Conservation (phyloP, 352 stramenopile genomes). For the Thalassiosira livingstoniorum region DNA sequence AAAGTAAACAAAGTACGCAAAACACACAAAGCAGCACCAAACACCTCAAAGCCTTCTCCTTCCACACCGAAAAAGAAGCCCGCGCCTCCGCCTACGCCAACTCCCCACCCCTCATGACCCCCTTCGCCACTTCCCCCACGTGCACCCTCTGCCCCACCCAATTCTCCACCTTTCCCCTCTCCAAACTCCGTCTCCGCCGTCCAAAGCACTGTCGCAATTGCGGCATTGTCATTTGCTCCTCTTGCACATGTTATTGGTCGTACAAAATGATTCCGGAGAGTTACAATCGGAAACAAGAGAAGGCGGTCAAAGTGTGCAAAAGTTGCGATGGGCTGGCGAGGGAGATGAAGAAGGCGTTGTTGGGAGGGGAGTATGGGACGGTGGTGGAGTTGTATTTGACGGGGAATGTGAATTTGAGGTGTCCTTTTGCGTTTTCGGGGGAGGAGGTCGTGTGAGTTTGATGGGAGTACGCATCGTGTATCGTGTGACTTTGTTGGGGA, state of each 20-base stretch:
- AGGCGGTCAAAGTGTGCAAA: conserved; percentile 71
- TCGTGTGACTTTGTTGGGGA: no score
- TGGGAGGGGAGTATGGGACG: conserved; percentile 74
- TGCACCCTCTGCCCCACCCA: conserved; percentile 76
- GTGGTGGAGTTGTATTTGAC: conserved; percentile 76
- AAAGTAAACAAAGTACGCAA: no score
- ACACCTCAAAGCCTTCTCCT: conserved; percentile 79
- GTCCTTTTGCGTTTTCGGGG: conserved; percentile 62
- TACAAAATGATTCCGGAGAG: conserved; percentile 76
- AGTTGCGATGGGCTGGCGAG: conserved; percentile 70
- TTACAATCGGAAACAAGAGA: conserved; percentile 79
- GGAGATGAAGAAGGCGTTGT: conserved; percentile 71
- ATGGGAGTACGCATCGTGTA: no score
- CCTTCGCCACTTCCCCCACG: conserved; percentile 57
- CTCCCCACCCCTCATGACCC: conserved; percentile 76
- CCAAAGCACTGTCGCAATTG: conserved; percentile 82
- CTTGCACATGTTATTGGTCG: conserved; percentile 66
- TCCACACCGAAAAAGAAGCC: conserved; percentile 75
- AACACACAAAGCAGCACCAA: conserved; percentile 58
- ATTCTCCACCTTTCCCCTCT: conserved; percentile 70
- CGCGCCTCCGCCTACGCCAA: conserved; percentile 80
- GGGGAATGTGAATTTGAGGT: conserved; percentile 80
- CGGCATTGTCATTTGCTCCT: conserved; percentile 78
- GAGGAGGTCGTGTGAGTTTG: conserved; percentile 34
- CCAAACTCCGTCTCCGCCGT: conserved; percentile 73